Conservation (phyloP, 331 rosid genomes). For the Rosa hybrid region DNA sequence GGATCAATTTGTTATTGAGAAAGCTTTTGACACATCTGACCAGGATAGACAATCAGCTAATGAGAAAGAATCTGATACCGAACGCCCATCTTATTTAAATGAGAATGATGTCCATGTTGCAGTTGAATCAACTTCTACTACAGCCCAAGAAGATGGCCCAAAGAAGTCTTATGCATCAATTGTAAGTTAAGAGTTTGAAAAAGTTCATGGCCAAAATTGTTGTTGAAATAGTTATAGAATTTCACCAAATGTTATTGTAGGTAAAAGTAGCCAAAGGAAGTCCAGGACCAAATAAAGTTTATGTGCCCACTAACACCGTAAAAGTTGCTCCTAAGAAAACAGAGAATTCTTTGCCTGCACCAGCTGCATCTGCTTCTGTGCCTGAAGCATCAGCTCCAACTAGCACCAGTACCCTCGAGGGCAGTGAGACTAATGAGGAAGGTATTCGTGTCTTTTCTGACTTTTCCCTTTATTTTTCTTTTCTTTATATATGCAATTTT, state of each 20-base stretch:
- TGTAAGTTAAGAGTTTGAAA: constrained; percentile 43
- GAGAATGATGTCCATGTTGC: constrained; percentile 46
- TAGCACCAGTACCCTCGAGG: constrained; percentile 34
- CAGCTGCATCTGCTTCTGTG: constrained; percentile 35
- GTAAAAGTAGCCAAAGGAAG: constrained; percentile 62
- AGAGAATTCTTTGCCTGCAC: constrained; percentile 36
- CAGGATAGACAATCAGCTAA: constrained; percentile 35
- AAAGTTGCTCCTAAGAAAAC: constrained; percentile 40
- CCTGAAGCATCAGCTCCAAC: constrained; percentile 46
- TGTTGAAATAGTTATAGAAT: constrained; percentile 25
- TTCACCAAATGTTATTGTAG: constrained; percentile 41
- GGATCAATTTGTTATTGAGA: constrained; percentile 36
- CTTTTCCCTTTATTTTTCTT: not conserved
- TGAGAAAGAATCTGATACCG: constrained; percentile 40
- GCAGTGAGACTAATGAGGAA: constrained; percentile 48
- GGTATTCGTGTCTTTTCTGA: constrained; percentile 35
- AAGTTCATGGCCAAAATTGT: constrained; percentile 18
- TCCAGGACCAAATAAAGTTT: constrained; percentile 44
- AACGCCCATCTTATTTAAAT: constrained; percentile 45
- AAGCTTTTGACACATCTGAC: constrained; percentile 42
- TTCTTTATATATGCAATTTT: not conserved
- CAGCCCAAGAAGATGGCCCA: constrained; percentile 51
- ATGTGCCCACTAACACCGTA: constrained; percentile 53
- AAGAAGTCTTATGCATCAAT: constrained; percentile 81
- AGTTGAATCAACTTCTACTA: constrained; percentile 37